Base-by-base conservation (phyloP, 208 protist genomes). In the Kentomonas sorsogonicus region DNA sequence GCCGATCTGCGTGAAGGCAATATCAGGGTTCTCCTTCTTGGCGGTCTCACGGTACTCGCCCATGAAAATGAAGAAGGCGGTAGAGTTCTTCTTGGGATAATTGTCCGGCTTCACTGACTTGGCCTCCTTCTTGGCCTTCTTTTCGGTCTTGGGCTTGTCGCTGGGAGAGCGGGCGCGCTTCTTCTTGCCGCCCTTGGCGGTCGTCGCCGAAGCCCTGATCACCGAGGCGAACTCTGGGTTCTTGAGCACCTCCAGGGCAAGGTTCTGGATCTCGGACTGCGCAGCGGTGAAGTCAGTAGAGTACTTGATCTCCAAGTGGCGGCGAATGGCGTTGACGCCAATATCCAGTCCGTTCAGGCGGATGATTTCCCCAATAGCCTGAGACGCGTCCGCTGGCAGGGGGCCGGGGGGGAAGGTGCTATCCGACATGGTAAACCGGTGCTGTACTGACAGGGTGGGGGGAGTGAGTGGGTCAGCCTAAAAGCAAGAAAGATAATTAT, bases 21-120 rank as follows among this genome's bases (percentile, higher is more conserved):
- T 63, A 11, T 79, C 73, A 2, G 87, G 83, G 60, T 89, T 79
- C 36, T 74, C 41, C n/a, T 31, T 74, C 73, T 89, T 87, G 16
- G 89, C 31, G 45, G 72, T 74, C 20, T 84, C 77, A 29, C 86
- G 74, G 43, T 90, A 64, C 20, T 93, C 83, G 53, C 79, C 82
- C 38, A 34, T 64, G 53, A 94, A 96, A 16, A 93, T 56, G 34
- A 94, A 70, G 69, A 86, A 96, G 4, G 81, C 40, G 7, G 72
- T 75, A 10, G 83, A 90, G 57, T 75, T 77, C 20, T 83, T 63
- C 56, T 77, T 87, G 18, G 71, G 58, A 29, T 62, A 67, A 34
- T 79, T 41, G 5, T 69, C n/a, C 3, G 72, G 53, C 60, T 90
- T 90, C n/a, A 77, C 77, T 0, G 66, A 71, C 31, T 79, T 77